Conservation (phyloP, 2,329 filamentous ascomycete species). For the Diaporthe citrichinensis region DNA sequence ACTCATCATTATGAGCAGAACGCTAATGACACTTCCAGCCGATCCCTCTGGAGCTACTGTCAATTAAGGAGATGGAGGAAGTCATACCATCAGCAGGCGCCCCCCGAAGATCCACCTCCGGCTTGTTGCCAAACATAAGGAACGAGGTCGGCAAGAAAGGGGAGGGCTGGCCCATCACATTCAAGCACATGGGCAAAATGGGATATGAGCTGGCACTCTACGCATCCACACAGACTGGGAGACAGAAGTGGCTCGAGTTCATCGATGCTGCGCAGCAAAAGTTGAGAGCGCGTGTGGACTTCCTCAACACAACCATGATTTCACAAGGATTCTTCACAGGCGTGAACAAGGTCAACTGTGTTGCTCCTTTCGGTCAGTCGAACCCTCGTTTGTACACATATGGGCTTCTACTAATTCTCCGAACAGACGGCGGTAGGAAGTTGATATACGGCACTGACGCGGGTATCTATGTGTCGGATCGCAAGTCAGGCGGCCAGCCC, state of each 20-base stretch:
- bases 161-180: conserved; percentile 94
- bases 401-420: conserved; percentile 41
- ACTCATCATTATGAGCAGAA: neutral
- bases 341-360: conserved; percentile 91
- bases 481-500: conserved; percentile 85
- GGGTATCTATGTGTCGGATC: conserved; percentile 92
- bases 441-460: conserved; percentile 94
- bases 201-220: conserved; percentile 94
- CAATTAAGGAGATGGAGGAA: conserved; percentile 98
- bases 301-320: conserved; percentile 82
- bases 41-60: conserved; percentile 91
- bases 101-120: conserved; percentile 89
- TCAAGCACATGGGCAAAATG: conserved; percentile 94
- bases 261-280: conserved; percentile 93
- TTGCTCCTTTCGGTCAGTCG: conserved; percentile 86
- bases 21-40: conserved; percentile 66
- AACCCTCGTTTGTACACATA: neutral
- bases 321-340: conserved; percentile 73
- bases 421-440: conserved; percentile 91
- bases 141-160: conserved; percentile 70
- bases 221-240: conserved; percentile 85
- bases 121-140: conserved; percentile 75
- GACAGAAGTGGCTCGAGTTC: conserved; percentile 97
- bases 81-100: conserved; percentile 86
- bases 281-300: conserved; percentile 88